Evolutionary conservation across 2,329 filamentous ascomycete genomes (phyloP).

Genomic region (Dothistroma septosporum): DNA sequence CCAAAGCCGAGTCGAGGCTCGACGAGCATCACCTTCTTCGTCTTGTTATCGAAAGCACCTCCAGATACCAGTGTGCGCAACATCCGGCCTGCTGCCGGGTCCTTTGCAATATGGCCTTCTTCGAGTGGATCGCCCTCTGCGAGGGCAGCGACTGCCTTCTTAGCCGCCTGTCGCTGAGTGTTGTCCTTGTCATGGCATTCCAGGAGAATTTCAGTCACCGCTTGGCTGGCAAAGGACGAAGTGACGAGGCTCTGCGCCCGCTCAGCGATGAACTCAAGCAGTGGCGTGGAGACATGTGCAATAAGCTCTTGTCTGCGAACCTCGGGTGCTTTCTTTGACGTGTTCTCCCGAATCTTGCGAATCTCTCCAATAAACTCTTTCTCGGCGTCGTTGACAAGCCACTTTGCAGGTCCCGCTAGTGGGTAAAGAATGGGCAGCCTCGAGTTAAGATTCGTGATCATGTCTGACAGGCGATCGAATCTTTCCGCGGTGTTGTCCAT

Average conservation of each 20-base stretch:
- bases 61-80: constrained; percentile 88
- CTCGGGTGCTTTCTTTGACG: constrained; percentile 87
- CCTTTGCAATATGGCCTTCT: constrained; percentile 57
- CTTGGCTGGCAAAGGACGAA: constrained; percentile 80
- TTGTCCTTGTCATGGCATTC: constrained; percentile 65
- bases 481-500: constrained; percentile 44
- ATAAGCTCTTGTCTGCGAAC: constrained; percentile 71
- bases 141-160: constrained; percentile 59
- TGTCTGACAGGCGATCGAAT: constrained; percentile 56
- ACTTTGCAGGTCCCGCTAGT: constrained; percentile 62
- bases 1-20: constrained; percentile 78
- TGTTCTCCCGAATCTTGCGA: constrained; percentile 71
- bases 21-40: constrained; percentile 64
- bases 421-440: constrained; percentile 72
- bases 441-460: constrained; percentile 64
- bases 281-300: constrained; percentile 65
- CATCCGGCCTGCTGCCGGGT: constrained; percentile 69
- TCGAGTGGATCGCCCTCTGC: constrained; percentile 39
- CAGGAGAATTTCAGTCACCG: constrained; percentile 77
- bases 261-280: constrained; percentile 69
- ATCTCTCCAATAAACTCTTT: constrained; percentile 68
- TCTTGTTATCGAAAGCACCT: constrained; percentile 73
- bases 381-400: constrained; percentile 61
- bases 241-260: constrained; percentile 65
- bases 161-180: constrained; percentile 44